Base-by-base conservation (phyloP, 371 early-diverging fungal species). In the Circinella umbellata region DNA sequence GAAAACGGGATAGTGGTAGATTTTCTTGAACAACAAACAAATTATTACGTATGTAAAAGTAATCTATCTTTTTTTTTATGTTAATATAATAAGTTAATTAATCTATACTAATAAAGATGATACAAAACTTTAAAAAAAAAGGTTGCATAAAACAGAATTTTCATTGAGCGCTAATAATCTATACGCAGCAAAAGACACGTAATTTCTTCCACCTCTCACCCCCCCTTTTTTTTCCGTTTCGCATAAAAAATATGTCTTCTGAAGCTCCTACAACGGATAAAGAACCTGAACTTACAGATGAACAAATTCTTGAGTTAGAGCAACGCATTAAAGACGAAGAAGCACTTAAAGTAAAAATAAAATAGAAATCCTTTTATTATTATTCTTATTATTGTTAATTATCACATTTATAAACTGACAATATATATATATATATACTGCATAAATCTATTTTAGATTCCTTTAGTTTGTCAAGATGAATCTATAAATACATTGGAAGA, bases 251-350 rank as follows among this genome's bases (percentile, higher is more conserved):
- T 15, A 61, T 61, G 62, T 61, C 62, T 42, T 42, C 42, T 5
- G 57, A 51, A n/a, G n/a, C 5, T n/a, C 57, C 57, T 39, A 42
- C 42, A 3, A 61, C 62, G 4, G 53, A 62, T 8, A 64, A 62
- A 69, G 75, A 80, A 63, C 72, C 82, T 15, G 73, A 84, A 47
- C 72, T 85, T 47, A 83, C 89, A 14, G 89, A 88, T 71, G 87
- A 90, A 70, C 86, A 89, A 67, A 91, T 90, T 67, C 74, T 88
- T 42, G 83, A 81, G 34, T 88, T 81, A 72, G 88, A 88, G 70
- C 87, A 88, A 63, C 77, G 77, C 64, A 87, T 91, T 55, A 89
- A 87, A 70, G 90, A 90, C 65, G 84, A 86, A 69, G 88, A 90
- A 66, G 85, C 85, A 9, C 74, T 77, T 72, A 82, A 80, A 69